A percentile compares a stretch with the other conserved stretches of the same genome.
Evolutionary conservation across 163 green algal genomes (phyloP).

Genomic region (Chloromonas sp.): DNA sequence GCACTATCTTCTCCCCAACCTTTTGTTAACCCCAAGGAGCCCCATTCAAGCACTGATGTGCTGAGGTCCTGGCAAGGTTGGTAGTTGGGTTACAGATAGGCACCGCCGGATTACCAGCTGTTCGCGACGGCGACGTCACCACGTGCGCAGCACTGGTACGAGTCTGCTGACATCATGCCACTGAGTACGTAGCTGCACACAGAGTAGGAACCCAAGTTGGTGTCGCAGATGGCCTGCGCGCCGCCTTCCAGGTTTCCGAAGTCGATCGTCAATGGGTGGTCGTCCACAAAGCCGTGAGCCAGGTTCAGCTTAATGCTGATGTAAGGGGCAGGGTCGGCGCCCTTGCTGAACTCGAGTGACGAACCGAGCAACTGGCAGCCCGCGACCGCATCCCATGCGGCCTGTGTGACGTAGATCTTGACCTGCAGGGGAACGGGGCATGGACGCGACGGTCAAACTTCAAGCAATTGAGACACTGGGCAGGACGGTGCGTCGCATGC

Average conservation of each 20-base stretch:
- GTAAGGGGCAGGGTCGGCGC: background rate
- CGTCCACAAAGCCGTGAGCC: background rate
- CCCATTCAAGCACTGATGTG: no score
- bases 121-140: background rate
- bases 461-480: no score
- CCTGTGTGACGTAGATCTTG: conserved; percentile 2
- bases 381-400: background rate
- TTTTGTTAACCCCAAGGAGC: no score
- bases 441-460: no score
- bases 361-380: no score
- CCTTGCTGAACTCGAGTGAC: background rate
- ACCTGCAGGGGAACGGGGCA: background rate
- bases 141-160: conserved; percentile 5
- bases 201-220: conserved; percentile 1
- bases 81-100: no score
- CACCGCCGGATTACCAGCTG: background rate
- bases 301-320: background rate
- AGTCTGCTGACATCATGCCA: background rate
- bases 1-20: no score
- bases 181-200: conserved; percentile 6
- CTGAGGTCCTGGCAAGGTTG: no score
- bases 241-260: background rate
- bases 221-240: background rate
- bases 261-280: background rate
- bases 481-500: background rate